A percentile compares a stretch with the other conserved stretches of the same genome.
These are phyloP conservation scores for Mucor lusitanicus DNA, from an alignment of 371 early-diverging fungal species.

Conservation along the genomic window DNA sequence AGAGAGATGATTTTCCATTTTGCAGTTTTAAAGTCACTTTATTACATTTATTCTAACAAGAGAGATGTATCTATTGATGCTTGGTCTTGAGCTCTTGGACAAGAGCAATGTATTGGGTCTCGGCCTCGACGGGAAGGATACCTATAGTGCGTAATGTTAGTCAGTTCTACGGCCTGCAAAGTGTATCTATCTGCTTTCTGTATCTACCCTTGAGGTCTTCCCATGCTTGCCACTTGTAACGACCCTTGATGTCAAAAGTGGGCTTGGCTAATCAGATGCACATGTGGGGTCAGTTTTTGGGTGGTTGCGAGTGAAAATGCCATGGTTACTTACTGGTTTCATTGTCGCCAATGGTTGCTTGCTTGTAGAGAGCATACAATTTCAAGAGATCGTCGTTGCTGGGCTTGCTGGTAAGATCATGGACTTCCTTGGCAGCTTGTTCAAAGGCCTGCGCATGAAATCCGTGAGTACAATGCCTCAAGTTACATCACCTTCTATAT, in stretches of 20 bases:
- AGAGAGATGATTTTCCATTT: background rate
- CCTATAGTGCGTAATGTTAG: background rate
- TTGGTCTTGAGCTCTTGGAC: slow-evolving; percentile 65
- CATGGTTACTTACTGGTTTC: slow-evolving; percentile 41
- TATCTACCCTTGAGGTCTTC: slow-evolving; percentile 53
- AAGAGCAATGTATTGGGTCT: slow-evolving; percentile 74
- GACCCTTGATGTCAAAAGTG: slow-evolving; percentile 68
- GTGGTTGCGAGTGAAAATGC: background rate
- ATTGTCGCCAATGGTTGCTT: slow-evolving; percentile 80
- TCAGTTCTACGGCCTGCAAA: background rate
- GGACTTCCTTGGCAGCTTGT: slow-evolving; percentile 64
- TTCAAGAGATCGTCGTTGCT: slow-evolving; percentile 70
- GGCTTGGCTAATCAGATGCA: slow-evolving; percentile 38
- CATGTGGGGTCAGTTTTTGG: background rate
- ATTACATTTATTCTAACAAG: background rate
- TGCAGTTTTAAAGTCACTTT: slow-evolving; percentile 4
- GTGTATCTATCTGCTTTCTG: background rate
- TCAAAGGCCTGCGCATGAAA: slow-evolving; percentile 39
- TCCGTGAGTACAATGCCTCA: background rate
- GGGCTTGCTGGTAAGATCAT: slow-evolving; percentile 58
- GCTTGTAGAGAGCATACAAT: slow-evolving; percentile 87
- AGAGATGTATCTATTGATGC: slow-evolving; percentile 10
- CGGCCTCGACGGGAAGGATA: slow-evolving; percentile 60
- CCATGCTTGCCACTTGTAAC: slow-evolving; percentile 89
- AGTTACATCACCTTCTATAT: background rate